Evolutionary conservation across 306 rosid genomes (phyloP).

Genomic region (Dalbergia cochinchinensis): DNA sequence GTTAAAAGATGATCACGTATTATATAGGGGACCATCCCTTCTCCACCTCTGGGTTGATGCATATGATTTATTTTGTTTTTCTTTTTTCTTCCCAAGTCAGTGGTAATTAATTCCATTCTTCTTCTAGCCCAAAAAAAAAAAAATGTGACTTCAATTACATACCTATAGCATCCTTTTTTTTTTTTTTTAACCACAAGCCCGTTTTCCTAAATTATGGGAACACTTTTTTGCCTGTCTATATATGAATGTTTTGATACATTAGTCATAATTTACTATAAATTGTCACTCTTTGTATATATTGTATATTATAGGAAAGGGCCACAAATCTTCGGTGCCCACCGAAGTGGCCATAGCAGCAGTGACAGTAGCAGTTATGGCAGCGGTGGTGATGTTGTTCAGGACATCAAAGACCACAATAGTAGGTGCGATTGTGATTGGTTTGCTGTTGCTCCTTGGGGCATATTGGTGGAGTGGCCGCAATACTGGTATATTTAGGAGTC

Average conservation of each 20-base stretch:
- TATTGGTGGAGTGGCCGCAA: constrained; percentile 74
- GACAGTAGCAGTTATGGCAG: constrained; percentile 82
- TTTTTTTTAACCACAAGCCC: constrained; percentile 4
- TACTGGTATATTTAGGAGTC: constrained; percentile 68
- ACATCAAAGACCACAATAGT: constrained; percentile 67
- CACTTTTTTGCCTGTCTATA: constrained; percentile 43
- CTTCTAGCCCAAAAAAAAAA: not conserved
- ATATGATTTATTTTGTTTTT: not conserved
- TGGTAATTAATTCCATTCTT: constrained; percentile 13
- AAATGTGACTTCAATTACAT: constrained; percentile 16
- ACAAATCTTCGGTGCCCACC: constrained; percentile 74
- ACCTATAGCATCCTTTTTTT: constrained; percentile 16
- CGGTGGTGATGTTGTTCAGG: constrained; percentile 71
- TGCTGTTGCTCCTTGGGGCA: constrained; percentile 81
- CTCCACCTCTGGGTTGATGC: constrained; percentile 28
- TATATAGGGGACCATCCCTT: not conserved
- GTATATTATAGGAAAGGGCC: constrained; percentile 85
- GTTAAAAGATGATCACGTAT: not conserved
- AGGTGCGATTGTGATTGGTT: constrained; percentile 77
- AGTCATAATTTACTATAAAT: constrained; percentile 50
- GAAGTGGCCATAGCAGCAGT: constrained; percentile 82
- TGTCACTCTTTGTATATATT: constrained; percentile 71
- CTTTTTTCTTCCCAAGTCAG: constrained; percentile 10
- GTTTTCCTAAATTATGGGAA: constrained; percentile 39
- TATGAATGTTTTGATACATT: constrained; percentile 42